Evolutionary conservation across 352 stramenopile species (phyloP), one percentile per base, ranked within the genome.

Genomic region (Phytophthora pini): DNA sequence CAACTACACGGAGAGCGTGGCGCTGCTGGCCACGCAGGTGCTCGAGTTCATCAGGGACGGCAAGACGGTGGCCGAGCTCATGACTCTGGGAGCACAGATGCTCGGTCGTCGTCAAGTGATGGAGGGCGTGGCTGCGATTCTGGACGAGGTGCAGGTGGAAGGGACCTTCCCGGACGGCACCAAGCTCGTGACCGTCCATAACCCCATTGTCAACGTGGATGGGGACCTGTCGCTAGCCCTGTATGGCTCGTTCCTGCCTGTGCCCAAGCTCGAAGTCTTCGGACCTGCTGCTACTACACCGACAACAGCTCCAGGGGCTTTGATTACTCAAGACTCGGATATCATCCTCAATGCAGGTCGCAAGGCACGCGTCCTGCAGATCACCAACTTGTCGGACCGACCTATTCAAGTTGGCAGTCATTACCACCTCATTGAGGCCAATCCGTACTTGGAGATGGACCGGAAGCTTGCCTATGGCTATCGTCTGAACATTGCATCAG

Each of bases 111-210:
- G 76, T n/a, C 90, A 99, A 79, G 96, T 99, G 15, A 79, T 98
- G 61, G 83, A 95, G 1, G 95, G 95, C n/a, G 95, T 99, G 36
- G 70, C 92, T 3, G 65, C 70, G 22, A 80, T 99, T 24, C 70
- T 99, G 31, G 72, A 93, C 48, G 90, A 99, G 67, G 94, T 99
- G 26, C 96, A 99, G 80, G 85, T 99, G 13, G 97, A 99, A 83
- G 96, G 92, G 15, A 99, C 96, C 22, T 99, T 99, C 83, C 94
- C 92, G 0, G 97, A 99, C 80, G 97, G 97, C 12, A 99, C 97
- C 9, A 99, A 99, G 76, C 87, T 99, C 43, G 83, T 99, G 51
- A 99, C 97, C 27, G 78, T 99, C 22, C 94, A 98, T 72, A 78
- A 93, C 65, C 97, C 97, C 15, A 98, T 99, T 73, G 55, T 76